Conservation (phyloP, 176 grass and related monocot species). For the Eremochloa ophiuroides region DNA sequence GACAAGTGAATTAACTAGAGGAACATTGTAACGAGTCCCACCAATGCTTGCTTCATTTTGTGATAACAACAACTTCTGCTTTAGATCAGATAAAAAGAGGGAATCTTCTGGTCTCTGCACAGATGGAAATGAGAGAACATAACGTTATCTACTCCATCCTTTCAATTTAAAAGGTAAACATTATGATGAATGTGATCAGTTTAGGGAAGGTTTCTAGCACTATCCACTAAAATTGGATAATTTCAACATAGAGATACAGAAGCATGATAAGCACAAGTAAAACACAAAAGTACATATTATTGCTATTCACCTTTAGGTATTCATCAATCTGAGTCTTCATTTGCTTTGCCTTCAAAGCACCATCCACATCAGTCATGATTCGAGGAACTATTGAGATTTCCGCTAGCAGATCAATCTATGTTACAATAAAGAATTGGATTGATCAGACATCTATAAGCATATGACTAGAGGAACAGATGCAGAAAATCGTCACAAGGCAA, state of each 20-base stretch:
- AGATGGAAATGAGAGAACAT: slow-evolving; percentile 21
- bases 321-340: slow-evolving; percentile 87
- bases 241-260: neutral
- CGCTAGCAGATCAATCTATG: slow-evolving; percentile 91
- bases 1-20: slow-evolving; percentile 89
- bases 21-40: slow-evolving; percentile 86
- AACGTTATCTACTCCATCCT: slow-evolving; percentile 18
- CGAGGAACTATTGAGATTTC: slow-evolving; percentile 77
- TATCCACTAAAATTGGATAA: neutral
- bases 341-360: slow-evolving; percentile 78
- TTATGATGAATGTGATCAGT: neutral
- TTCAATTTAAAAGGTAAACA: neutral
- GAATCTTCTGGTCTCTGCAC: slow-evolving; percentile 68
- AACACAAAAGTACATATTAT: neutral
- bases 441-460: neutral
- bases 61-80: slow-evolving; percentile 72
- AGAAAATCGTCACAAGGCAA: slow-evolving; percentile 7
- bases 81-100: slow-evolving; percentile 75
- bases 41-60: slow-evolving; percentile 65
- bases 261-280: neutral
- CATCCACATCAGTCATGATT: slow-evolving; percentile 91
- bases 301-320: slow-evolving; percentile 76
- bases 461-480: neutral
- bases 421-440: slow-evolving; percentile 26
- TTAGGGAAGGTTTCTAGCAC: neutral